Percentiles rank a stretch among this genome's conserved stretches.
Conservation (phyloP, 257 asterid species). For the Capsicum baccatum region DNA sequence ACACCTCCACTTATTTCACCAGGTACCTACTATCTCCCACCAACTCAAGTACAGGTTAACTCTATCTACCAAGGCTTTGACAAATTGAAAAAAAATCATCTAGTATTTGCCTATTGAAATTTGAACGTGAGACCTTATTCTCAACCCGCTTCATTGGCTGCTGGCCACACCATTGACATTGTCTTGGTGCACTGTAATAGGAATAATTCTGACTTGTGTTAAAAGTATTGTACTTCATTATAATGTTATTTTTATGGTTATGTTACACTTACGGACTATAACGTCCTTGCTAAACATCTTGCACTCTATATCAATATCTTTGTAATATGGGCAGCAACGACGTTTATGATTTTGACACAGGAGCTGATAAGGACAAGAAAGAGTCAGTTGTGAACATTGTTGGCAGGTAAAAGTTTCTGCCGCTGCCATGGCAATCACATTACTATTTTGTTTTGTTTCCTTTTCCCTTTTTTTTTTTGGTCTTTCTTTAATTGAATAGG, state of each 20-base stretch:
- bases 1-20: neutral
- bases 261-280: neutral
- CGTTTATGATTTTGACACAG: conserved; percentile 90
- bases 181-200: neutral
- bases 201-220: neutral
- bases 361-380: conserved; percentile 94
- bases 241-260: neutral
- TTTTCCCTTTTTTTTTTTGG: no score
- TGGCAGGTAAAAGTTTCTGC: conserved; percentile 61
- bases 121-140: neutral
- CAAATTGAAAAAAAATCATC: neutral
- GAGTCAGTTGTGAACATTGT: conserved; percentile 86
- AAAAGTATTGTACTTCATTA: neutral
- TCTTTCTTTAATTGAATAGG: neutral
- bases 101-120: neutral
- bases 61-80: neutral
- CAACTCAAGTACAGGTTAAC: neutral
- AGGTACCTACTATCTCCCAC: neutral
- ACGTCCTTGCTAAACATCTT: conserved; percentile 17
- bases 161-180: neutral
- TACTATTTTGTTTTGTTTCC: neutral
- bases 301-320: conserved; percentile 33
- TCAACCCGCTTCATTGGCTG: neutral
- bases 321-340: conserved; percentile 78
- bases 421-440: neutral